Conservation (phyloP, 208 protist genomes). For the Acanthamoeba healyi region DNA sequence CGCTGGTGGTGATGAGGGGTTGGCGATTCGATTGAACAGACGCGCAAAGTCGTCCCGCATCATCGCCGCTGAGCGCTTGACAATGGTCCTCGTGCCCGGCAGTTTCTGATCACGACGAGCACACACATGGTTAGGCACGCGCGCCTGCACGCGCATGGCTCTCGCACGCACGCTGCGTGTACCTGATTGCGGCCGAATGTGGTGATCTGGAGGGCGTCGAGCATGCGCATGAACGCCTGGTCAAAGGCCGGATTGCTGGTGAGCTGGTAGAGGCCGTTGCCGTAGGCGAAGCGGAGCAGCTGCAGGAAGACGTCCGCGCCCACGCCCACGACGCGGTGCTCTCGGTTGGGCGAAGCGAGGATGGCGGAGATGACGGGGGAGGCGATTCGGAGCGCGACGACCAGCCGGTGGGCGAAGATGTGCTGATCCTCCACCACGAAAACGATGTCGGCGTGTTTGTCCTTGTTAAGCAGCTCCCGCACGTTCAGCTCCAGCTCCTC, state of each 20-base stretch:
- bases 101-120: background rate
- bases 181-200: conserved; percentile 2
- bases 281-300: conserved; percentile 16
- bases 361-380: background rate
- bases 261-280: conserved; percentile 57
- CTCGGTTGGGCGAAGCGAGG: conserved; percentile 13
- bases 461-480: background rate
- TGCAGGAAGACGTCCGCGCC: background rate
- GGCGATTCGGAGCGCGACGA: conserved; percentile 1
- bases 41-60: background rate
- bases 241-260: background rate
- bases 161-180: background rate
- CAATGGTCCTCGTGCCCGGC: background rate
- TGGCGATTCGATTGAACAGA: background rate
- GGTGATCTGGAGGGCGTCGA: background rate
- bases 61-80: background rate
- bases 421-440: background rate
- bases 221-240: background rate
- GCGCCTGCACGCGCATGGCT: too few relatives aligned
- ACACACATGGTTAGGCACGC: too few relatives aligned
- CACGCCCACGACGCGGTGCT: background rate
- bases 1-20: too few relatives aligned
- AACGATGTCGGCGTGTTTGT: conserved; percentile 25
- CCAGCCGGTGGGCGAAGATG: background rate
- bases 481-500: background rate